phyloP scores from a whole-genome alignment of 23 red algal species.

The Chondrus crispus region DNA sequence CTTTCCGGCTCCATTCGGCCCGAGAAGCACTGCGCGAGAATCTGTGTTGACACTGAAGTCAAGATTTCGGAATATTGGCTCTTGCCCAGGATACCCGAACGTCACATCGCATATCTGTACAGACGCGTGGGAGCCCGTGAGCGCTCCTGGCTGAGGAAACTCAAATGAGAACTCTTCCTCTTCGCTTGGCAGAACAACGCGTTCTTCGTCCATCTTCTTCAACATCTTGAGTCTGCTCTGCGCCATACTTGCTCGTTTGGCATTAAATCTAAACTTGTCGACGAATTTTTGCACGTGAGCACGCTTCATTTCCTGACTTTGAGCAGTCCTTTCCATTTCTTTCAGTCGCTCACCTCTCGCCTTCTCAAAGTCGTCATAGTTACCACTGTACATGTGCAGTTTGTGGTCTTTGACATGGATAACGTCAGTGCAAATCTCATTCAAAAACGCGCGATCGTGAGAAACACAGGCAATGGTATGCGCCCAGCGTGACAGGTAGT shows the following conservation, averaged over 20 bases:
- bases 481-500: slow-evolving; percentile 80
- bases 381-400: slow-evolving; percentile 85
- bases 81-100: slow-evolving; percentile 63
- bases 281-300: slow-evolving; percentile 91
- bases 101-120: slow-evolving; percentile 79
- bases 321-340: slow-evolving; percentile 57
- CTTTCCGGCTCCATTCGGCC: slow-evolving; percentile 88
- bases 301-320: slow-evolving; percentile 78
- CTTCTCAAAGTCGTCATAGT: slow-evolving; percentile 94
- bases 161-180: slow-evolving; percentile 82
- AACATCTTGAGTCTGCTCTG: slow-evolving; percentile 93
- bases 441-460: slow-evolving; percentile 95
- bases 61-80: slow-evolving; percentile 53
- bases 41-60: slow-evolving; percentile 92
- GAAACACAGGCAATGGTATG: slow-evolving; percentile 85
- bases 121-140: slow-evolving; percentile 78
- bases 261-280: slow-evolving; percentile 87
- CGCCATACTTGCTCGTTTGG: slow-evolving; percentile 88
- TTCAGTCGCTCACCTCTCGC: slow-evolving; percentile 76
- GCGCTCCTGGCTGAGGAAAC: slow-evolving; percentile 84
- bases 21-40: slow-evolving; percentile 78
- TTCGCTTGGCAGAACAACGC: slow-evolving; percentile 73
- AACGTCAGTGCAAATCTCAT: slow-evolving; percentile 86
- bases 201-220: slow-evolving; percentile 81
- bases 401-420: slow-evolving; percentile 88